Base-by-base conservation (phyloP, 2,329 filamentous ascomycete species). In the Ophiostoma sp. region DNA sequence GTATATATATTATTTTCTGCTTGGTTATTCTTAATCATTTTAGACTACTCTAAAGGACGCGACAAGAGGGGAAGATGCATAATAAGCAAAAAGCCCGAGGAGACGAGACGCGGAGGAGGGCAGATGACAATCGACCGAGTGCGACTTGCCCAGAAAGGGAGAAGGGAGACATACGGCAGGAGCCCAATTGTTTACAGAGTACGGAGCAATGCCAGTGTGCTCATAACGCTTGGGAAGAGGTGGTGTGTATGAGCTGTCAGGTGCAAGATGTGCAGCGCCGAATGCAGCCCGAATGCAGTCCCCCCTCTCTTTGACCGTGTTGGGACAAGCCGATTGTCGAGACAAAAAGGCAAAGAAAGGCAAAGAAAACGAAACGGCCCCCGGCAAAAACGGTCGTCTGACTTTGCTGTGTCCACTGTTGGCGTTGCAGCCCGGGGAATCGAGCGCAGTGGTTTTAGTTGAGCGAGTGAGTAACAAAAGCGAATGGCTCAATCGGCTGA, bases 191-290 rank as follows among this genome's bases (percentile, higher is more conserved):
- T 31, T 1, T 31, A 31, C 27, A 31, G 27, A 31, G 27, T 31
- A 31, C 27, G 27, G 27, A 31, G 27, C 27, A 31, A 3, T 31
- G 27, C 27, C 27, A 31, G 27, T 31, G 27, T 31, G 27, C 27
- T 31, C 27, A 1, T 31, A 3, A 31, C 27, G 27, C 27, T 31
- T 31, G 27, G 27, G 44, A 48, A 15, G 6, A 15, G 6, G 44
- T 57, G 52, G 31, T 64, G 60, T 64, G 31, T 64, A 31, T 64
- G 35, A 39, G 62, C 35, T 65, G 62, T 65, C 62, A 65, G 62
- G 62, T 65, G 62, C 62, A 65, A 35, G 8, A 13, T 7, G 33
- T 64, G 60, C 60, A 33, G 60, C 27, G 10, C 31, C 60, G 20
- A 65, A 65, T 65, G 62, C 33, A 65, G 62, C 33, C 62, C 62